Base-by-base conservation (phyloP, 768 basidiomycete genomes). In the Lyophyllum decastes region DNA sequence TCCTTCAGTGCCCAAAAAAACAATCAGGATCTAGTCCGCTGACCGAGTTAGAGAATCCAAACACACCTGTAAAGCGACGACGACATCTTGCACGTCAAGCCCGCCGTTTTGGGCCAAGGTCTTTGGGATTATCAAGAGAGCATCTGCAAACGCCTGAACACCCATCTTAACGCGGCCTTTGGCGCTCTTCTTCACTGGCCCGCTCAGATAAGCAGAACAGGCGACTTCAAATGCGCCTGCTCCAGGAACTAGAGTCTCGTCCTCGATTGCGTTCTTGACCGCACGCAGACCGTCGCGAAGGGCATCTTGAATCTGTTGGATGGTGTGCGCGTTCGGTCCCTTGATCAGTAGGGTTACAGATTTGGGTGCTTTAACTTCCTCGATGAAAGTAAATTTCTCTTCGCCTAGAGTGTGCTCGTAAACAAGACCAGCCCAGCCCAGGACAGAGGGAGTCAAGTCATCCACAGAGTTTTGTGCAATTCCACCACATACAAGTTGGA, bases 341-440 rank as follows among this genome's bases (percentile, higher is more conserved):
- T 99, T 99, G 79, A 99, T 92, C 60, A 99, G 82, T 55, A 99
- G 81, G 4, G 97, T 98, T 52, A 98, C 97, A 55, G 88, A 90
- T 81, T 92, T 95, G 26, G 97, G 96, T 59, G 89, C 85, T 74
- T 90, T 93, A 72, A 98, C 96, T 62, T 99, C 92, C 74, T 98
- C 97, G 54, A 99, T 80, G 70, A 98, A 98, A 0, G 97, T 99
- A 74, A 83, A 99, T 70, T 98, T 99, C 70, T 99, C 97, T 76
- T 99, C 97, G 63, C 97, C 97, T 30, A 99, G 84, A 19, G 95
- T 98, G 75, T 98, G 95, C 75, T 99, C 97, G 77, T 99, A 99
- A 27, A 99, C 94, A 60, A 98, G 86, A 9, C 97, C 97, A 41
- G 97, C 97, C 90, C 93, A 97, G 30, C 97, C 97, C 49, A 99